Conservation (phyloP, 192 early-diverging fungal genomes). For the Coemansia sp. region DNA sequence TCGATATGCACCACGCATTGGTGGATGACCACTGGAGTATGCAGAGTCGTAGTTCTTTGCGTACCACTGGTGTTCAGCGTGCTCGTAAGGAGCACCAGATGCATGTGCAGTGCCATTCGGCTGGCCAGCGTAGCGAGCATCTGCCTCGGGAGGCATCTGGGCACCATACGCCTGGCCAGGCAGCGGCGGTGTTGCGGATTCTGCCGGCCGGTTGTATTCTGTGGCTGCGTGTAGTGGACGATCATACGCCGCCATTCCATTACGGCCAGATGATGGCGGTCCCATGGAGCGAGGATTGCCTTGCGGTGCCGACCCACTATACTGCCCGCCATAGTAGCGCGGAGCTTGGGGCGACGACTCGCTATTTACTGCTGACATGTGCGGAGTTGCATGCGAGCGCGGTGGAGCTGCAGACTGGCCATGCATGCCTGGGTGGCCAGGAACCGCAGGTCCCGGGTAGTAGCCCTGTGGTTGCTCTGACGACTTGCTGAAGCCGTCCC, state of each 20-base stretch:
- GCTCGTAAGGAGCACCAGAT: not conserved
- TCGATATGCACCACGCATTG: not conserved
- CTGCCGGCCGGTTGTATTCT: conserved; percentile 5
- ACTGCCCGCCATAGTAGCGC: conserved; percentile 2
- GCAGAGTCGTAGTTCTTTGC: not conserved
- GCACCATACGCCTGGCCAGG: not conserved
- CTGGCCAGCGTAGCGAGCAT: conserved; percentile 5
- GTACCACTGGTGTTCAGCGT: conserved; percentile 11
- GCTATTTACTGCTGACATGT: not conserved
- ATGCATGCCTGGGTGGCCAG: not conserved
- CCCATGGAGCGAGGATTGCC: not conserved
- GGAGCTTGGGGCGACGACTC: conserved; percentile 1
- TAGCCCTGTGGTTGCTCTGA: not conserved
- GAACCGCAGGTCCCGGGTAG: not conserved
- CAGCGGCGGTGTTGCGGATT: not conserved
- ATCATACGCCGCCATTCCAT: conserved; percentile 4
- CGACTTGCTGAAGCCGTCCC: not conserved
- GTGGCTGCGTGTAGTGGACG: not conserved
- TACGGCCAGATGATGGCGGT: not conserved
- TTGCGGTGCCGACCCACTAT: not conserved
- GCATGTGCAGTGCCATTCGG: not conserved
- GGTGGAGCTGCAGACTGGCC: not conserved
- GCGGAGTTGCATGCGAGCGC: conserved; percentile 1
- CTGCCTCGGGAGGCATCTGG: conserved; percentile 4
- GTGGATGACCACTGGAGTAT: conserved; percentile 6